Base-by-base conservation (phyloP, 495 filamentous ascomycete genomes). In the Neurospora discreta region DNA sequence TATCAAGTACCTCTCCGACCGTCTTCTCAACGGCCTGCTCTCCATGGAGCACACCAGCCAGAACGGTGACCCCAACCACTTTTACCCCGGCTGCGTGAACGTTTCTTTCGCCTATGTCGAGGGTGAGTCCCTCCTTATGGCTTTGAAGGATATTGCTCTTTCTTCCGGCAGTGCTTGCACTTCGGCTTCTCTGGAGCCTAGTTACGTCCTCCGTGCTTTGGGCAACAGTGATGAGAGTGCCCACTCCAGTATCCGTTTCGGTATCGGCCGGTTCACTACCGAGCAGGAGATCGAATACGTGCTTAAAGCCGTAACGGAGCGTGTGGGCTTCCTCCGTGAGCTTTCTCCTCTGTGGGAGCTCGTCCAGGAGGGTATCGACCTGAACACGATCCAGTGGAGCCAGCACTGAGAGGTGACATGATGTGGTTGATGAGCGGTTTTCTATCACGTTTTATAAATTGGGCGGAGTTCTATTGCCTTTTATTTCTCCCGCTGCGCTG, bases 61-160 rank as follows among this genome's bases (percentile, higher is more conserved):
- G 76, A 99, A 99, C 78, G 95, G 95, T 69, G 93, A 95, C 80
- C 87, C 90, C 0, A 80, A 90, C 6, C 86, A 86, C 72, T 94
- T 93, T 82, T 99, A 98, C 81, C 93, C 96, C 15, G 95, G 95
- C 75, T 99, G 96, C 79, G 95, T 99, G 71, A 99, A 99, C 79
- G 89, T 99, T 52, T 99, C 95, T 6, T 99, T 99, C 77, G 95
- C 95, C 52, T 99, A 98, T 78, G 92, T 99, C 20, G 95, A 99
- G 82, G 95, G 95, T 71, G 95, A 99, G 80, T 98, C 95, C 6
- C 90, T 99, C 5, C 87, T 99, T 71, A 99, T 99, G 95, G 95
- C 95, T 2, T 84, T 99, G 70, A 98, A 98, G 81, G 96, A 99
- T 77, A 97, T 99, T 83, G 95, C 95, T 0, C 85, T 99, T 18